These are phyloP conservation scores for Chimonanthus praecox DNA, from an alignment of 164 flowering plant species.

Conservation along the genomic window DNA sequence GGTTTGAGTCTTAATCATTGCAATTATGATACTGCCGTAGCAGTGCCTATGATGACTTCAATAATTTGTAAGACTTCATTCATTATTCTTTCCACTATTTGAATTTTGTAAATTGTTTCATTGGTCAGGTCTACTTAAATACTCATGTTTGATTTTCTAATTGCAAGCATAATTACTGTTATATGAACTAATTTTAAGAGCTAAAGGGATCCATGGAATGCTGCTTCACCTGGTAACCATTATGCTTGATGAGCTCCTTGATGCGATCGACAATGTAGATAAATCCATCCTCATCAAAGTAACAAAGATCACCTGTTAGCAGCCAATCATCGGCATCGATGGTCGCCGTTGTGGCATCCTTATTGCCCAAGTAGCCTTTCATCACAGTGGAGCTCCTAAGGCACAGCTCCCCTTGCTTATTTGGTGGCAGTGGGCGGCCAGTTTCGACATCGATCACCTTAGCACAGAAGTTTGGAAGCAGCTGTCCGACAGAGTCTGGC, in stretches of 20 bases:
- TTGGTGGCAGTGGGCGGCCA: slow-evolving; percentile 37
- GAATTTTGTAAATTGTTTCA: too few species aligned
- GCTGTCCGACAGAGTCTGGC: slow-evolving; percentile 32
- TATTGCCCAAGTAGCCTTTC: slow-evolving; percentile 52
- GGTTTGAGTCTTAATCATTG: too few species aligned
- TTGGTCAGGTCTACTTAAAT: too few species aligned
- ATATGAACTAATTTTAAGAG: too few species aligned
- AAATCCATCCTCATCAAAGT: slow-evolving; percentile 54
- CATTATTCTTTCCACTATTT: too few species aligned
- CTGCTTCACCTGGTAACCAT: slow-evolving; percentile 59
- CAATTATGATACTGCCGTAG: too few species aligned
- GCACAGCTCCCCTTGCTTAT: slow-evolving; percentile 62
- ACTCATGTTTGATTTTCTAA: too few species aligned
- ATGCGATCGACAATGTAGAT: slow-evolving; percentile 62
- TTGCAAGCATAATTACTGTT: too few species aligned
- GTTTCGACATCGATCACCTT: slow-evolving; percentile 55
- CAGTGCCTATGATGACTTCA: too few species aligned
- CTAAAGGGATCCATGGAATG: background rate
- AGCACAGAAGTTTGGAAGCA: slow-evolving; percentile 44
- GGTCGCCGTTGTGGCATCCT: slow-evolving; percentile 48
- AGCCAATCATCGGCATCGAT: slow-evolving; percentile 59
- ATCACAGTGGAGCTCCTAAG: slow-evolving; percentile 53
- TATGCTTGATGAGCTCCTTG: slow-evolving; percentile 77
- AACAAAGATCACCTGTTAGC: slow-evolving; percentile 67
- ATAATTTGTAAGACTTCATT: too few species aligned